Base-by-base conservation (phyloP, 495 filamentous ascomycete genomes). In the Neurospora sp. region DNA sequence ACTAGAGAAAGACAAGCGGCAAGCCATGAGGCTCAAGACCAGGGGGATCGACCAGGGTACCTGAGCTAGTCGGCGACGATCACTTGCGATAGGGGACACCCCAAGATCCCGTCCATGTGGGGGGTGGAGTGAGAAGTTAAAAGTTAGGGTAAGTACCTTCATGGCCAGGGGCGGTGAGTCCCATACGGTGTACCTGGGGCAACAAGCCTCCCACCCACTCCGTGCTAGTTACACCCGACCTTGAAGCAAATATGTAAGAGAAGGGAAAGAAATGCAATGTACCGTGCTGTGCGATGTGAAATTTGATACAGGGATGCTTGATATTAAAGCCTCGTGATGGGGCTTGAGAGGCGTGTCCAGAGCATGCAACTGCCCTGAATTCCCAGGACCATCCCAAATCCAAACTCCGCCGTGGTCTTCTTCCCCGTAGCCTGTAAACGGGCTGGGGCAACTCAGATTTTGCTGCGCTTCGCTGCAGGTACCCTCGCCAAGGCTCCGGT, bases 391-490 rank as follows among this genome's bases (percentile, higher is more conserved):
- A 0, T 37, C 35, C 31, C 31, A 35, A 48, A 10, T 10, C n/a
- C 1, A 48, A 48, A 3, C 20, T n/a, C n/a, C 9, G 44, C 16
- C 44, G 44, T 20, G 18, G 44, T 46, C 53, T 61, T 46, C 53
- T 61, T 61, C 22, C 53, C 53, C 27, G 27, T 61, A 3, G 14
- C 53, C 27, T 61, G 27, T 61, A 18, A 18, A 35, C 22, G 7
- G 53, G 27, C 22, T 9, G 53, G 12, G 14, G 14, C 53, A 35
- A 35, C 27, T 16, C 22, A 66, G 53, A 18, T 31, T 66, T 66
- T 35, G 27, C 27, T 35, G 53, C 53, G n/a, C n/a, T 48, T 48
- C 27, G 44, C 73, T 79, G 78, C 76, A 78, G 76, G 75, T 76
- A 76, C 72, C 71, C 74, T 59, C 70, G 53, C 73, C 73, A 71